Conservation (phyloP, 1,284 basidiomycete genomes). For the Fistulinella cinereoalba region DNA sequence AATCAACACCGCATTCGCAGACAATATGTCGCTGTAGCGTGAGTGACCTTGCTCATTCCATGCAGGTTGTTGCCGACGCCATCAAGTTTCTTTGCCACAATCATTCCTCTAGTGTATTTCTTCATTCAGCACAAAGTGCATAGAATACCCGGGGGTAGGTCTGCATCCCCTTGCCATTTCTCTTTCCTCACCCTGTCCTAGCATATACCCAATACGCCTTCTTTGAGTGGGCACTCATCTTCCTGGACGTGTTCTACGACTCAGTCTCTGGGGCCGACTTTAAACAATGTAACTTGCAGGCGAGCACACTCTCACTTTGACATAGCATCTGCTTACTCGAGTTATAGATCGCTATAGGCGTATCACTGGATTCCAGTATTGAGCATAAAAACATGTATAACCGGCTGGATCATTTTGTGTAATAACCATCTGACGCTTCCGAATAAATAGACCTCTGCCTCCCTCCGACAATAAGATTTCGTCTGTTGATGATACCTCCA, state of each 20-base stretch:
- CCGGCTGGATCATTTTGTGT: constrained; percentile 22
- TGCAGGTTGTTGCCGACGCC: constrained; percentile 7
- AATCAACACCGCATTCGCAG: constrained; percentile 34
- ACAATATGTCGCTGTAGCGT: constrained; percentile 50
- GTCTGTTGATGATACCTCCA: neutral
- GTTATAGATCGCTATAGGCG: constrained; percentile 28
- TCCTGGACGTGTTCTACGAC: constrained; percentile 79
- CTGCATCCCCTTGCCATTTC: constrained; percentile 9
- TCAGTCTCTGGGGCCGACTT: constrained; percentile 67
- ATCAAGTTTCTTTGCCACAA: constrained; percentile 63
- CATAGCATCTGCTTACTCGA: constrained; percentile 4
- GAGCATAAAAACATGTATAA: constrained; percentile 30
- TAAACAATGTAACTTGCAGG: constrained; percentile 50
- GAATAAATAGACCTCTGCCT: constrained; percentile 20
- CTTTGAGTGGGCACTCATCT: constrained; percentile 84
- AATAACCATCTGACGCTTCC: constrained; percentile 20
- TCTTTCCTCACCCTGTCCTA: constrained; percentile 28
- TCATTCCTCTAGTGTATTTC: constrained; percentile 79
- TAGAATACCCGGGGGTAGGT: constrained; percentile 69
- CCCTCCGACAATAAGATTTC: constrained; percentile 8
- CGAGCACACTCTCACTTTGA: constrained; percentile 17
- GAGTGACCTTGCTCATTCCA: constrained; percentile 18
- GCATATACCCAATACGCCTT: constrained; percentile 85
- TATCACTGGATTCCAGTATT: constrained; percentile 24
- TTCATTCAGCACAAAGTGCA: constrained; percentile 84